Evolutionary conservation across 331 rosid species (phyloP), one percentile per base, ranked within the genome.

Genomic region (Malus hybrid): DNA sequence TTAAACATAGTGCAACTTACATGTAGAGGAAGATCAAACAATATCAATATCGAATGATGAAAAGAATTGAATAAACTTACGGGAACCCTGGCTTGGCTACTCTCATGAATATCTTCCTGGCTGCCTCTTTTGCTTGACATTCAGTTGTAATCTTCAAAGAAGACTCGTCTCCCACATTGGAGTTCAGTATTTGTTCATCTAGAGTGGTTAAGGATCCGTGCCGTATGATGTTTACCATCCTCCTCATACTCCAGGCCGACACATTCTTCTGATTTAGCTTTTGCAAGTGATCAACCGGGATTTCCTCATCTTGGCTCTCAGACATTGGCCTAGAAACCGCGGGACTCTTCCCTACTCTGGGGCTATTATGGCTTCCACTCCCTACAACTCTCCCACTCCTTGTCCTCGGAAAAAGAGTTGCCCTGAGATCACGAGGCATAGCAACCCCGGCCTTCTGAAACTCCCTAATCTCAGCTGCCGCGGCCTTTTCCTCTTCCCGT

Each of bases 191-290:
- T 10, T 69, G 57, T 70, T 83, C 81, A 54, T 83, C 86, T n/a
- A 83, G 66, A 72, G 81, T 83, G 42, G 74, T 63, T 77, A 83
- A 71, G 46, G 81, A 73, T 6, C 79, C 76, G 3, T 67, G 31
- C 12, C 70, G 69, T 36, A 83, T 69, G 31, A 46, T 83, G 16
- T 73, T 20, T 11, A 79, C 14, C 86, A 83, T 71, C 55, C 66
- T 72, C 74, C 76, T 73, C 86, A 83, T 80, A 76, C 36, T 79
- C 84, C 84, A 83, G 73, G 84, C 84, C 6, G 86, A 83, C 10
- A 83, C 75, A 76, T 83, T 83, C 70, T 72, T 76, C 70, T 73
- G 79, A 70, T 73, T 80, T 61, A 79, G 73, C 68, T 76, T 80
- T 2, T 71, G 52, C 74, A 83, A 72, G 33, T 69, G 78, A 20